A percentile compares a stretch with the other conserved stretches of the same genome.
phyloP scores from a whole-genome alignment of 805 yeast genomes.

The Millerozyma acaciae region DNA sequence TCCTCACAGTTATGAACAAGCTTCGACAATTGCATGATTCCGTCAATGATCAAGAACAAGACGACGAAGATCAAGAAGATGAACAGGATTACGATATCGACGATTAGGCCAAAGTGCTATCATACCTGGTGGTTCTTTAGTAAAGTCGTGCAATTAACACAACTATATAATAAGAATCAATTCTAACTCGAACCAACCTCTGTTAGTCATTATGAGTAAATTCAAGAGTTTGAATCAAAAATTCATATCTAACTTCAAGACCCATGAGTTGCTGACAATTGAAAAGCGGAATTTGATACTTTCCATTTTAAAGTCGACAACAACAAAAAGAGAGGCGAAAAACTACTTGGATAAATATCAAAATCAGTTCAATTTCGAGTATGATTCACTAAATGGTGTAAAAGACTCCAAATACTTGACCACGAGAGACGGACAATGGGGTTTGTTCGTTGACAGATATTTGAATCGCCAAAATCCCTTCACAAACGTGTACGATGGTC shows the following conservation, averaged over 20 bases:
- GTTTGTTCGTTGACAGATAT: slow-evolving; percentile 30
- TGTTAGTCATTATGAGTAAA: neutral
- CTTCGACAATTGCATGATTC: slow-evolving; percentile 53
- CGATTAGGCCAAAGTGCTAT: too few relatives aligned
- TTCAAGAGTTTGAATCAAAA: slow-evolving; percentile 24
- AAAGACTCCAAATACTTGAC: slow-evolving; percentile 8
- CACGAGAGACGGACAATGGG: slow-evolving; percentile 25
- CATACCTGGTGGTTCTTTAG: slow-evolving; percentile 5
- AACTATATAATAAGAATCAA: too few relatives aligned
- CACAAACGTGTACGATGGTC: slow-evolving; percentile 26
- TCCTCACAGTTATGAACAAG: slow-evolving; percentile 75
- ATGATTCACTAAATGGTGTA: slow-evolving; percentile 19
- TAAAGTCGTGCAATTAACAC: neutral
- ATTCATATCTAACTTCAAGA: slow-evolving; percentile 35
- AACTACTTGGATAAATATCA: slow-evolving; percentile 74
- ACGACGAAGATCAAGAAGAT: slow-evolving; percentile 11
- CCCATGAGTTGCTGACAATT: slow-evolving; percentile 31
- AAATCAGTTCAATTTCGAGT: slow-evolving; percentile 33
- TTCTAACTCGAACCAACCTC: too few relatives aligned
- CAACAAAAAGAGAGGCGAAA: slow-evolving; percentile 89
- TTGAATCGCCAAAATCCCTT: slow-evolving; percentile 31
- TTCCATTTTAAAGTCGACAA: slow-evolving; percentile 82
- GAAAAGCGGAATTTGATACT: slow-evolving; percentile 69
- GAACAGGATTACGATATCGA: too few relatives aligned
- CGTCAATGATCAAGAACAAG: slow-evolving; percentile 14